A percentile compares a stretch with the other conserved stretches of the same genome.
These are phyloP conservation scores for Mucor lusitanicus DNA, from an alignment of 371 early-diverging fungal species.

Conservation along the genomic window DNA sequence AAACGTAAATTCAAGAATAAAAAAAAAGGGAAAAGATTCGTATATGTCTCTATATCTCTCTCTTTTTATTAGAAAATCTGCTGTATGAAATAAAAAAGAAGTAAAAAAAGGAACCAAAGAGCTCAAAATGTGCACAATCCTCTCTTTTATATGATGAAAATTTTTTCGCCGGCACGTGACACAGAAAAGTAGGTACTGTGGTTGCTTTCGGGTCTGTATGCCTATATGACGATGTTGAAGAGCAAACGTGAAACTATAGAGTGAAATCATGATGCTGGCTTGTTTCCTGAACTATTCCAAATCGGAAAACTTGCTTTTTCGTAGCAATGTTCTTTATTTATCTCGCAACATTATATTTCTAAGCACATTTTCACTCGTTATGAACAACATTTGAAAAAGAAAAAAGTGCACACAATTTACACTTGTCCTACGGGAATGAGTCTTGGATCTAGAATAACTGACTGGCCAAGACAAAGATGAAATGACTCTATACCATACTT, in stretches of 20 bases:
- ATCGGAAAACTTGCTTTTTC: not conserved
- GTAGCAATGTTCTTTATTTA: not conserved
- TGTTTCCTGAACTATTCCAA: not conserved
- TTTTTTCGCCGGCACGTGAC: constrained; percentile 2
- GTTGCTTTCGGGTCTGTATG: not conserved
- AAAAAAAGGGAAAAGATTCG: constrained; percentile 10
- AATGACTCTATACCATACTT: not conserved
- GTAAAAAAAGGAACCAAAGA: constrained; percentile 5
- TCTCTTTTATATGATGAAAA: constrained; percentile 8
- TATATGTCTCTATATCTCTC: constrained; percentile 6
- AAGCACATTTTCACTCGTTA: not conserved
- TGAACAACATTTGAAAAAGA: not conserved
- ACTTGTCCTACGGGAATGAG: not conserved
- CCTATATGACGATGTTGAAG: not conserved
- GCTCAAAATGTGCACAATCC: not conserved
- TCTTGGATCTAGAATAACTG: not conserved
- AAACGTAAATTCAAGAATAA: constrained; percentile 4
- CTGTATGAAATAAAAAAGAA: constrained; percentile 4
- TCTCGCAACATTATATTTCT: not conserved
- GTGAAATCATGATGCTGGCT: not conserved
- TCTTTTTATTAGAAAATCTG: not conserved
- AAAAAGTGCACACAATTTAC: not conserved
- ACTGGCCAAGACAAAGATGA: not conserved
- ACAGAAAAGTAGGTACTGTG: not conserved
- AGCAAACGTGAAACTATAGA: not conserved